These are phyloP conservation scores for Fusarium xylarioides DNA, from an alignment of 2,329 filamentous ascomycete species.

Conservation along the genomic window DNA sequence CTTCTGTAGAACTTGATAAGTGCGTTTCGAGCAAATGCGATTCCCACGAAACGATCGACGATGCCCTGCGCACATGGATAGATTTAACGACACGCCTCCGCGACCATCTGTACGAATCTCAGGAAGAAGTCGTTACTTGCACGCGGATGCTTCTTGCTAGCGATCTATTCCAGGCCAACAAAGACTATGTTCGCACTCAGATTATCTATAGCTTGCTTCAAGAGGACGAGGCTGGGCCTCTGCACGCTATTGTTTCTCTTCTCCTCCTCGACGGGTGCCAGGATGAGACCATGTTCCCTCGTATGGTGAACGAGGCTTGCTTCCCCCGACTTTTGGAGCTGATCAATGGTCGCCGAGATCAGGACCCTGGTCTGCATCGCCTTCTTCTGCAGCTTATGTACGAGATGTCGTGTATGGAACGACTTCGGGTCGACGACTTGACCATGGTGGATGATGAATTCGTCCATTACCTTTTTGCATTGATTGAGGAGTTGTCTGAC, in stretches of 20 bases:
- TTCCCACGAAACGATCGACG: slow-evolving; percentile 74
- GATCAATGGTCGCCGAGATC: slow-evolving; percentile 71
- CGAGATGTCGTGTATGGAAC: slow-evolving; percentile 94
- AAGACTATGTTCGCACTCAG: slow-evolving; percentile 89
- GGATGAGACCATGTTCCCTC: slow-evolving; percentile 80
- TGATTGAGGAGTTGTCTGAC: slow-evolving; percentile 87
- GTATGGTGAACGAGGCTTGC: slow-evolving; percentile 86
- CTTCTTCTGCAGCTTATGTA: slow-evolving; percentile 89
- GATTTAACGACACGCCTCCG: slow-evolving; percentile 79
- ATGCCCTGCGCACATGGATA: slow-evolving; percentile 85
- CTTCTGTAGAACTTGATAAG: slow-evolving; percentile 56
- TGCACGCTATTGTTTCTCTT: slow-evolving; percentile 85
- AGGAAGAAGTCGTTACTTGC: slow-evolving; percentile 83
- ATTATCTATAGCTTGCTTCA: slow-evolving; percentile 90
- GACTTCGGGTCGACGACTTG: slow-evolving; percentile 79
- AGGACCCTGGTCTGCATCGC: slow-evolving; percentile 78
- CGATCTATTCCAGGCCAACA: slow-evolving; percentile 75
- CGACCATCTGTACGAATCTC: slow-evolving; percentile 77
- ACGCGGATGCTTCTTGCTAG: slow-evolving; percentile 81
- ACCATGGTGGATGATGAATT: slow-evolving; percentile 82
- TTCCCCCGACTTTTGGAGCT: slow-evolving; percentile 87
- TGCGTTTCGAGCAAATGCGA: slow-evolving; percentile 59
- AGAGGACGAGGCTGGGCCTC: slow-evolving; percentile 83
- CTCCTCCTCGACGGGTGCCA: slow-evolving; percentile 86
- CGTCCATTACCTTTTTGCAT: slow-evolving; percentile 81